Percentiles rank a stretch among this genome's conserved stretches.
phyloP scores from a whole-genome alignment of 2,329 filamentous ascomycete species.

The Colletotrichum plurivorum region DNA sequence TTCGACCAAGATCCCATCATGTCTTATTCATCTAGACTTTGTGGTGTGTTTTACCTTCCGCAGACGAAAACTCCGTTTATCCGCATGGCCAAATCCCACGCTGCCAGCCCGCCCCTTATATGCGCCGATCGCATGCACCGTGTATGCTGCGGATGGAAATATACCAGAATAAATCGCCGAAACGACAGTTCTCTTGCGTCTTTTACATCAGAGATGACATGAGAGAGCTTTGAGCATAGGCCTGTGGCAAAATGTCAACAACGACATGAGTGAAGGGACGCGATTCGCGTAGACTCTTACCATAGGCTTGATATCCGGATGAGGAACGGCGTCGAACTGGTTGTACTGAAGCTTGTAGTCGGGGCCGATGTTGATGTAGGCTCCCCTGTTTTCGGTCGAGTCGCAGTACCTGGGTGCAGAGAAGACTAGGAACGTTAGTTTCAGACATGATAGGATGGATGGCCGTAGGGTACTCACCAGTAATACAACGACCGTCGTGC shows the following conservation, averaged over 20 bases:
- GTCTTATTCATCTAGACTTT: conserved; percentile 37
- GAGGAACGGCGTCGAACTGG: conserved; percentile 96
- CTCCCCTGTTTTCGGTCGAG: conserved; percentile 96
- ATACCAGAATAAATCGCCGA: conserved; percentile 19
- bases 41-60: conserved; percentile 32
- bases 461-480: conserved; percentile 67
- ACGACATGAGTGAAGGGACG: conserved; percentile 34
- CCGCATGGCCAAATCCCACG: conserved; percentile 37
- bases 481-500: conserved; percentile 95
- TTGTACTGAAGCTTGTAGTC: conserved; percentile 93
- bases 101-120: conserved; percentile 34
- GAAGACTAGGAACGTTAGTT: conserved; percentile 76
- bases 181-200: conserved; percentile 6
- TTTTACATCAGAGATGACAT: conserved; percentile 80
- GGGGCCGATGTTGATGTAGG: conserved; percentile 95
- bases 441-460: conserved; percentile 18
- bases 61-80: conserved; percentile 41
- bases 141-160: conserved; percentile 41
- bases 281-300: conserved; percentile 55
- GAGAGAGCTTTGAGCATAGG: conserved; percentile 87
- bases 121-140: conserved; percentile 38
- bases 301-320: conserved; percentile 96
- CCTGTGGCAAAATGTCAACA: conserved; percentile 62
- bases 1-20: conserved; percentile 23
- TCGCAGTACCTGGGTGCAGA: conserved; percentile 98